Evolutionary conservation across 345 rosid genomes (phyloP).

Genomic region (Gossypium turneri): DNA sequence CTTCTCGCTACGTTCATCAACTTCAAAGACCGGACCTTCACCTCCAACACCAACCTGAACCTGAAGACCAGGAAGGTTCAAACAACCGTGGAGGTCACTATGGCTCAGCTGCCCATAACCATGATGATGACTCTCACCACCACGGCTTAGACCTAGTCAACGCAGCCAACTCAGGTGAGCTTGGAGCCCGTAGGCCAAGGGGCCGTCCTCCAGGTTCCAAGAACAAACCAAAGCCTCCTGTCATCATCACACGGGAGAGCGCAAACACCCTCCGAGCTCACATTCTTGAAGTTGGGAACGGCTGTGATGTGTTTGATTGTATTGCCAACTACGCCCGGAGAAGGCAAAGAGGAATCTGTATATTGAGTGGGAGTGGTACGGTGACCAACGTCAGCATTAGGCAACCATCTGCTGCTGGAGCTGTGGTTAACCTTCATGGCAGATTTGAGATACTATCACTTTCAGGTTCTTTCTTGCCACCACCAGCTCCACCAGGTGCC

Average conservation of each 20-base stretch:
- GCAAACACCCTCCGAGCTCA: conserved; percentile 95
- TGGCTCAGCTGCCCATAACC: conserved; percentile 25
- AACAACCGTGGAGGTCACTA: conserved; percentile 27
- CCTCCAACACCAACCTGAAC: conserved; percentile 47
- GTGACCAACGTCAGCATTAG: conserved; percentile 88
- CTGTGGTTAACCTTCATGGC: conserved; percentile 75
- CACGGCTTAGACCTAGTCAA: conserved; percentile 44
- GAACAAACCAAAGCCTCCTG: conserved; percentile 87
- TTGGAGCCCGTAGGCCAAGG: conserved; percentile 64
- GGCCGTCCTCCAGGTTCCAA: conserved; percentile 95
- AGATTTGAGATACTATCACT: conserved; percentile 91
- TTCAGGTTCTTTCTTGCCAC: conserved; percentile 87
- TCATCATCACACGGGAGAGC: conserved; percentile 91
- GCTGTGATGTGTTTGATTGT: conserved; percentile 86
- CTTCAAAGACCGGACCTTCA: conserved; percentile 54
- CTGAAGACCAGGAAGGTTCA: conserved; percentile 38
- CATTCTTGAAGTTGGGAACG: conserved; percentile 86
- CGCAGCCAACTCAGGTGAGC: conserved; percentile 37
- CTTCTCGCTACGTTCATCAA: conserved; percentile 35
- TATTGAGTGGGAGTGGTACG: conserved; percentile 81
- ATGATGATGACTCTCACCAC: conserved; percentile 33
- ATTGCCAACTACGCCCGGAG: conserved; percentile 85
- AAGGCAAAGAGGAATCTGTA: conserved; percentile 87
- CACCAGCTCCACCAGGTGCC: conserved; percentile 96
- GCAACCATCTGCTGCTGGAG: conserved; percentile 81